These are phyloP conservation scores for Kazachstania africana DNA, from an alignment of 805 yeast genomes.

Conservation along the genomic window DNA sequence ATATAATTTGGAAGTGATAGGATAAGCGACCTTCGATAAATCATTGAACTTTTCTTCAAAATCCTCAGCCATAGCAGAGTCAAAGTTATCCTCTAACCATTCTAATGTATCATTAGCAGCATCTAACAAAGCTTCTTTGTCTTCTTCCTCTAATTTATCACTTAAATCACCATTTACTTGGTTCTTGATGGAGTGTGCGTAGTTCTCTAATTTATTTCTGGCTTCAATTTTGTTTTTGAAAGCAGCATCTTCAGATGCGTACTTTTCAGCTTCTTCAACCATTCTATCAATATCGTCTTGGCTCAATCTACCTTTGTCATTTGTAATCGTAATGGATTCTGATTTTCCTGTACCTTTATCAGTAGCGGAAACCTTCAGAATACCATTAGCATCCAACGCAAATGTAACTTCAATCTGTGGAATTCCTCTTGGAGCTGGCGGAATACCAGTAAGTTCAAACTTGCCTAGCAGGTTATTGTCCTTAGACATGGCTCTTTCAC, in stretches of 20 bases:
- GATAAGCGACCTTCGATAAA: constrained; percentile 72
- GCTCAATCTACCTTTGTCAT: constrained; percentile 87
- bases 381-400: constrained; percentile 95
- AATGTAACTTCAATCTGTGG: constrained; percentile 97
- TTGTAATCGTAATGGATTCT: constrained; percentile 82
- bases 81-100: constrained; percentile 80
- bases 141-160: constrained; percentile 75
- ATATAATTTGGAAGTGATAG: constrained; percentile 83
- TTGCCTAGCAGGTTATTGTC: constrained; percentile 94
- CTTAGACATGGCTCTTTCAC: constrained; percentile 91
- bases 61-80: constrained; percentile 83
- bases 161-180: constrained; percentile 56
- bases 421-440: constrained; percentile 98
- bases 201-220: constrained; percentile 79
- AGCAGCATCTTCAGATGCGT: constrained; percentile 80
- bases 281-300: constrained; percentile 93
- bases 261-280: constrained; percentile 96
- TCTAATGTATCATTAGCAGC: constrained; percentile 79
- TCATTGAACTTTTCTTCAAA: constrained; percentile 83
- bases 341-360: constrained; percentile 93
- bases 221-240: constrained; percentile 79
- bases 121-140: constrained; percentile 77
- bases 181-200: constrained; percentile 72
- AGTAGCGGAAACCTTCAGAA: constrained; percentile 84
- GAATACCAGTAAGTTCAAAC: constrained; percentile 92